These are phyloP conservation scores for Penicillium ochrochloron DNA, from an alignment of 495 filamentous ascomycete genomes.

Conservation along the genomic window DNA sequence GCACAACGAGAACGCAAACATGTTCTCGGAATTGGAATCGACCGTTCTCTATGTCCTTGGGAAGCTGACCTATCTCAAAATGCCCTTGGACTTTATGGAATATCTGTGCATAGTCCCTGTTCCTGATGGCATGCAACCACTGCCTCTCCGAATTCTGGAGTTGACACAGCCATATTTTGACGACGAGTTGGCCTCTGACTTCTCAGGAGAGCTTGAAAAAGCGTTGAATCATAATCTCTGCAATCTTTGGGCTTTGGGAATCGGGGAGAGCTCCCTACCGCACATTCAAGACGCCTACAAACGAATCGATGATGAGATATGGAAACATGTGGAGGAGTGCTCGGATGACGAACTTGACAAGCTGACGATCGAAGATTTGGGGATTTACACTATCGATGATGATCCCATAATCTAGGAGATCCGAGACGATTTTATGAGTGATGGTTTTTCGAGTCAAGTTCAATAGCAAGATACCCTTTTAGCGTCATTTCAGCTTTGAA, in stretches of 20 bases:
- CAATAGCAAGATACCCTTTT: neutral
- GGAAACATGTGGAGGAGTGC: slow-evolving; percentile 7
- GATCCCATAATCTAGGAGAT: neutral
- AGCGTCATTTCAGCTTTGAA: neutral
- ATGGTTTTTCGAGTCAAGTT: neutral
- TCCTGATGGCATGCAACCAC: neutral
- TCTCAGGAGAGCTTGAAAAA: neutral
- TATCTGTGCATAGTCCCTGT: neutral
- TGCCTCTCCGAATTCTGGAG: slow-evolving; percentile 3
- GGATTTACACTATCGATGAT: slow-evolving; percentile 11
- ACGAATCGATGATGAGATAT: slow-evolving; percentile 13
- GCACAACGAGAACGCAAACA: neutral
- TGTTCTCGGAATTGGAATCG: neutral
- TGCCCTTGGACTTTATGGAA: slow-evolving; percentile 1
- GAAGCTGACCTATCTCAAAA: neutral
- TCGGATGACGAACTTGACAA: slow-evolving; percentile 14
- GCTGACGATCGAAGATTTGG: slow-evolving; percentile 8
- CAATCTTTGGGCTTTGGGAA: slow-evolving; percentile 14
- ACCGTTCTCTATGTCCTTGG: neutral
- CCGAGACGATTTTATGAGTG: neutral
- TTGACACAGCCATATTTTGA: neutral
- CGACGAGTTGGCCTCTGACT: neutral
- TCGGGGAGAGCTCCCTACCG: slow-evolving; percentile 25
- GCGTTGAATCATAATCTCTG: neutral
- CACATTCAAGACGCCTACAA: neutral